Evolutionary conservation across 1,139 yeast species (phyloP).

Genomic region (Chernovozyma sophiae-reginae): DNA sequence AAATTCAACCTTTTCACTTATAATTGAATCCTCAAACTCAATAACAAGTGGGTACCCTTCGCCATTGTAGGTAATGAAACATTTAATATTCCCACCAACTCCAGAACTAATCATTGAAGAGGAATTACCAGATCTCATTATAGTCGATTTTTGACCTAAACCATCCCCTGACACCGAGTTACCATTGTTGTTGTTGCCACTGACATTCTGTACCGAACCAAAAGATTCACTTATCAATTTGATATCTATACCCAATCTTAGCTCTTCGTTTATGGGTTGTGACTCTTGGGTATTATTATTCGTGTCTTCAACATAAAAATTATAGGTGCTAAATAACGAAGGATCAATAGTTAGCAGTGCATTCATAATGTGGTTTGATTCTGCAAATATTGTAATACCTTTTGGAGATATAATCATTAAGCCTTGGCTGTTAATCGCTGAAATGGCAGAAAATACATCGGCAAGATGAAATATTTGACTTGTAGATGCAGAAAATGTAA

Average conservation of each 20-base stretch:
- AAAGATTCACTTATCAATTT: constrained; percentile 33
- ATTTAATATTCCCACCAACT: constrained; percentile 18
- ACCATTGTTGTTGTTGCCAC: constrained; percentile 6
- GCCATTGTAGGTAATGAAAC: constrained; percentile 44
- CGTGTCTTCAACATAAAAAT: constrained; percentile 15
- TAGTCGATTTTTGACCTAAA: constrained; percentile 12
- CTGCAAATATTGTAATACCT: constrained; percentile 34
- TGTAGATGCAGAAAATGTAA: constrained; percentile 34
- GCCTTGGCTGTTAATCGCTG: constrained; percentile 32
- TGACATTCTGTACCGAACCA: constrained; percentile 22
- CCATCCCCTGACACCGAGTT: constrained; percentile 3
- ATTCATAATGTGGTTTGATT: constrained; percentile 35
- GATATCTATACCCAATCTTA: constrained; percentile 38
- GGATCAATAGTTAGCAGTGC: constrained; percentile 35
- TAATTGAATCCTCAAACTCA: constrained; percentile 65
- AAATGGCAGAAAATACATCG: constrained; percentile 32
- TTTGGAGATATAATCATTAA: constrained; percentile 28
- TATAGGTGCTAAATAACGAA: constrained; percentile 30
- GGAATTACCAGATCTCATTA: not conserved
- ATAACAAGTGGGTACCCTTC: constrained; percentile 64
- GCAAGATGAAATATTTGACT: constrained; percentile 36
- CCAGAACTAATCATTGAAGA: not conserved
- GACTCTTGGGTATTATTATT: constrained; percentile 6
- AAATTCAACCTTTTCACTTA: constrained; percentile 71
- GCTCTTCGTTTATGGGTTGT: constrained; percentile 13